Evolutionary conservation across 192 early-diverging fungal genomes (phyloP).

Genomic region (Spinellus fusiger): DNA sequence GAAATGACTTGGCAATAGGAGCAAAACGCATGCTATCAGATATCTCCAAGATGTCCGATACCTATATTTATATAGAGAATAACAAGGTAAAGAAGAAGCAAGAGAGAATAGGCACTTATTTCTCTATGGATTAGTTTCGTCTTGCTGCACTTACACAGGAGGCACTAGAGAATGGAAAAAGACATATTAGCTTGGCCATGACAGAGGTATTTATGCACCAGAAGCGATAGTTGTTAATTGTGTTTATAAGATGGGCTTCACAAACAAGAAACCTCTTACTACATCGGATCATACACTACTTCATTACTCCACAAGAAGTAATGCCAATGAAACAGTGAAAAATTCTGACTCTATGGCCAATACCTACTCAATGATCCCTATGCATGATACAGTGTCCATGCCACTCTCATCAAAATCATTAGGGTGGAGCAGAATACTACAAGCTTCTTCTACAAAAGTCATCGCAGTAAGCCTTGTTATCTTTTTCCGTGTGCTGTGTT

Average conservation of each 20-base stretch:
- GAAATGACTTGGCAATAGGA: neutral
- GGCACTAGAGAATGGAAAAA: neutral
- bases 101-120: neutral
- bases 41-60: constrained; percentile 4
- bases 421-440: constrained; percentile 4
- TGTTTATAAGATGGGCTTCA: neutral
- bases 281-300: neutral
- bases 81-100: neutral
- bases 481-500: too few species aligned
- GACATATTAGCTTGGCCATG: neutral
- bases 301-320: neutral
- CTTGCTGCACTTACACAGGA: neutral
- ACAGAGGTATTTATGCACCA: too few species aligned
- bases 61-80: constrained; percentile 5
- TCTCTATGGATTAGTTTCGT: constrained; percentile 4
- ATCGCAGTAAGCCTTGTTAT: neutral
- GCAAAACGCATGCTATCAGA: neutral
- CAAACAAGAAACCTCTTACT: constrained; percentile 3
- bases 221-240: too few species aligned
- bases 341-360: neutral
- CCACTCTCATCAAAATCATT: neutral
- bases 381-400: constrained; percentile 5
- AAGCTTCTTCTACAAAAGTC: neutral
- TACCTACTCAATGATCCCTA: neutral
- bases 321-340: neutral